Percentiles rank a stretch among this genome's conserved stretches.
Evolutionary conservation across 2,329 filamentous ascomycete species (phyloP).

Genomic region (Zasmidium cellare): DNA sequence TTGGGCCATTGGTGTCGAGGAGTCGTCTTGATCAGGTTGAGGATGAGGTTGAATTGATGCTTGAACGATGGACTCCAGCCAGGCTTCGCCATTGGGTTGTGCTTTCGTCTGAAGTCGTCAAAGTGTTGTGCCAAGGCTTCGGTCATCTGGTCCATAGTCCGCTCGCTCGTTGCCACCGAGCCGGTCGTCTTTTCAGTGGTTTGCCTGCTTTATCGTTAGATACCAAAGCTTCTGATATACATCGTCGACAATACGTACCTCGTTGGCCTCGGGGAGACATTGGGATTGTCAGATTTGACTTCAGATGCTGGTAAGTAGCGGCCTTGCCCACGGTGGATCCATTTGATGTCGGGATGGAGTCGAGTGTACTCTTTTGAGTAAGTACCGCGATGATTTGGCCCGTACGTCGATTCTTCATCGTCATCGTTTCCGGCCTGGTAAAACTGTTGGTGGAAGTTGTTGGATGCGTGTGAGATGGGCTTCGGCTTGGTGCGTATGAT

Average conservation of each 20-base stretch:
- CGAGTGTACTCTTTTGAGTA: slow-evolving; percentile 33
- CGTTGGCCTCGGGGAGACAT: slow-evolving; percentile 15
- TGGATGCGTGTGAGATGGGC: slow-evolving; percentile 7
- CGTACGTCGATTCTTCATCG: slow-evolving; percentile 14
- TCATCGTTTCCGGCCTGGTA: slow-evolving; percentile 2
- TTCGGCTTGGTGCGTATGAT: slow-evolving; percentile 15
- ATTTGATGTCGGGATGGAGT: slow-evolving; percentile 32
- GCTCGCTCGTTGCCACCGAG: slow-evolving; percentile 10
- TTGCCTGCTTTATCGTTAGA: slow-evolving; percentile 15
- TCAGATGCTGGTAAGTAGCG: slow-evolving; percentile 31
- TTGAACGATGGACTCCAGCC: slow-evolving; percentile 21
- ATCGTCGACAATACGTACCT: slow-evolving; percentile 11
- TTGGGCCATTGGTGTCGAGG: slow-evolving; percentile 13
- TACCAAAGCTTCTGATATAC: background rate
- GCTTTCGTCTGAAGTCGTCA: slow-evolving; percentile 14
- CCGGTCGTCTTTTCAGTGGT: slow-evolving; percentile 9
- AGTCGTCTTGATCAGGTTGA: slow-evolving; percentile 16
- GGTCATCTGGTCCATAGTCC: slow-evolving; percentile 17
- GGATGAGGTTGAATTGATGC: slow-evolving; percentile 17
- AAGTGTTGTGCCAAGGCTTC: slow-evolving; percentile 14
- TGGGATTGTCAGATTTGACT: slow-evolving; percentile 12
- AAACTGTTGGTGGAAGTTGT: background rate
- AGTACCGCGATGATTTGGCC: slow-evolving; percentile 32
- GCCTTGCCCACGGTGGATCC: slow-evolving; percentile 36
- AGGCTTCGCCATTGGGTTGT: slow-evolving; percentile 18